Percentiles rank a stretch among this genome's conserved stretches.
These are phyloP conservation scores for Phytophthora vignae DNA, from an alignment of 352 stramenopile genomes.

Conservation along the genomic window DNA sequence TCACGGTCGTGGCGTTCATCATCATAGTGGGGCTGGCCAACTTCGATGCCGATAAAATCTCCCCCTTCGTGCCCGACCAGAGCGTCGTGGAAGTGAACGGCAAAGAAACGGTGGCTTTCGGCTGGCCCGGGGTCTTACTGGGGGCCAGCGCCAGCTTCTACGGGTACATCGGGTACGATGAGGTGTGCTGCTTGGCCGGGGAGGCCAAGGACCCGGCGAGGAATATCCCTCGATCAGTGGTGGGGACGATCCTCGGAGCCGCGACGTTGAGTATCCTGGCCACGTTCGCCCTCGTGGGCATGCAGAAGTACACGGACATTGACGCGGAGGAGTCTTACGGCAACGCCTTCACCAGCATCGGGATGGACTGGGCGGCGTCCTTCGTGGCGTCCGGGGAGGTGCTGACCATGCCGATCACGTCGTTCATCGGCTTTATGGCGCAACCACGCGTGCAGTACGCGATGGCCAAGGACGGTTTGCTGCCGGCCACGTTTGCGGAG, in stretches of 20 bases:
- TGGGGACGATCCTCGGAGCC: conserved; percentile 90
- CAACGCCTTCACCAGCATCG: conserved; percentile 73
- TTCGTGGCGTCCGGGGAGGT: conserved; percentile 93
- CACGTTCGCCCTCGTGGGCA: conserved; percentile 93
- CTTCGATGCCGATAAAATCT: conserved; percentile 85
- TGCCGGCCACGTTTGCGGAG: conserved; percentile 87
- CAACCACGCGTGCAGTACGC: conserved; percentile 93
- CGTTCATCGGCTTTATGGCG: conserved; percentile 95
- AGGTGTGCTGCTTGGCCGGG: conserved; percentile 94
- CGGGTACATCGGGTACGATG: conserved; percentile 97
- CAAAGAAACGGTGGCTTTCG: conserved; percentile 57
- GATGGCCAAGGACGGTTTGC: conserved; percentile 94
- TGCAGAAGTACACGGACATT: conserved; percentile 91
- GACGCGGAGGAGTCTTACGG: conserved; percentile 73
- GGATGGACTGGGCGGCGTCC: conserved; percentile 75
- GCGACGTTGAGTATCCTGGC: conserved; percentile 85
- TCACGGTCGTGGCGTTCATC: conserved; percentile 94
- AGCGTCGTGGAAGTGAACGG: conserved; percentile 28
- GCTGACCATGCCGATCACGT: conserved; percentile 95
- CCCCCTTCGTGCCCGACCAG: conserved; percentile 80
- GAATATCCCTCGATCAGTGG: conserved; percentile 91
- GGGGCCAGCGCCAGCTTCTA: conserved; percentile 95
- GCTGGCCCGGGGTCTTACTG: conserved; percentile 84
- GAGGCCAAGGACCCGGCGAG: conserved; percentile 87
- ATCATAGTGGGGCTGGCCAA: conserved; percentile 88